Evolutionary conservation across 208 protist genomes (phyloP), one percentile per base, ranked within the genome.

Genomic region (Trypanosoma brucei): DNA sequence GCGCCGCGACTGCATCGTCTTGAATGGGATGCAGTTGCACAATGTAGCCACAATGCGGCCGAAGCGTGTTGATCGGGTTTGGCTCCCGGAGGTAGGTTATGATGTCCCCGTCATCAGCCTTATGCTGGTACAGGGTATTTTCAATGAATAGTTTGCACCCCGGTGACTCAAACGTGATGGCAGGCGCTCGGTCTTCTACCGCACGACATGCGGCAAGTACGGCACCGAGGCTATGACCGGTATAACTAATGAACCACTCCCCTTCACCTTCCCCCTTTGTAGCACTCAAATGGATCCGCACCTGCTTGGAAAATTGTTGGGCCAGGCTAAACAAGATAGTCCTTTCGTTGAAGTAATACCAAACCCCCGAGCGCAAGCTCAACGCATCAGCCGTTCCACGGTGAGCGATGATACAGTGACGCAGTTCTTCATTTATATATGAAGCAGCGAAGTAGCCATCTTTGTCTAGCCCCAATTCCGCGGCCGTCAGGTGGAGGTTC

Each of bases 21-120:
- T 51, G 11, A 4, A 59, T 45, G 30, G 42, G 14, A 11, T 86
- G 85, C 22, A 95, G 77, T 63, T 84, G 71, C 9, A 96, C 76
- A 44, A 90, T 57, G 65, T 91, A 90, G 4, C 91, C 91, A 64
- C 82, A 87, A 33, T 96, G 91, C 39, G 88, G 82, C 50, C 83
- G 82, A 56, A 96, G 76, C 3, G 88, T 88, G 70, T 96, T 96
- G 65, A 96, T 93, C 35, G 84, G 83, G 71, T 96, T 96, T 30
- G 91, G 91, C 2, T 76, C 53, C 13, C 81, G 78, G 11, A 96
- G 70, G 70, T 95, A 96, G 9, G 84, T 91, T 8, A 94, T 81
- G 14, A 90, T 62, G 54, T 73, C 60, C 7, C 56, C 75, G 54
- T 91, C 81, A 14, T 81, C 67, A 34, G 55, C 61, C 52, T 72